These are phyloP conservation scores for Trametes cingulata DNA, from an alignment of 768 basidiomycete genomes.

Conservation along the genomic window DNA sequence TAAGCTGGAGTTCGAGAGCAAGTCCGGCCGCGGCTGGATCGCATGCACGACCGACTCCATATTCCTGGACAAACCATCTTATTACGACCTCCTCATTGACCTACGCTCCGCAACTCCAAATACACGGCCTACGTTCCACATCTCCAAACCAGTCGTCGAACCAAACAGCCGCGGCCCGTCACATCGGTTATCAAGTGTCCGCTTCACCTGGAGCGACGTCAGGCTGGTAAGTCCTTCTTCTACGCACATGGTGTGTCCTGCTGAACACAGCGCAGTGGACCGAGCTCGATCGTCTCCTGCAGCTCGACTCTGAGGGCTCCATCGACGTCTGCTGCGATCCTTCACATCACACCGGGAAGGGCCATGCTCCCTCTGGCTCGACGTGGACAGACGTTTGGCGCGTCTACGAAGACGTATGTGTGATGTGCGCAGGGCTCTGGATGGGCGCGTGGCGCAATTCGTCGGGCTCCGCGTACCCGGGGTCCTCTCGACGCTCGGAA, in stretches of 20 bases:
- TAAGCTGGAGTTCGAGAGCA: conserved; percentile 55
- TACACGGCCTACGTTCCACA: conserved; percentile 66
- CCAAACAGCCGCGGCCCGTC: conserved; percentile 42
- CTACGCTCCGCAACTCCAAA: conserved; percentile 65
- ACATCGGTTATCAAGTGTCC: conserved; percentile 59
- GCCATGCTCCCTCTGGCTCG: conserved; percentile 34
- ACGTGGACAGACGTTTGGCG: conserved; percentile 77
- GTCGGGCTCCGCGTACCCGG: conserved; percentile 49
- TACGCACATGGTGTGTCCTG: background rate
- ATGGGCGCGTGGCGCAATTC: conserved; percentile 64
- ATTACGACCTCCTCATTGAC: conserved; percentile 82
- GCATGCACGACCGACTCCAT: conserved; percentile 86
- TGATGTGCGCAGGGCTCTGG: conserved; percentile 84
- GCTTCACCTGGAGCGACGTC: conserved; percentile 85
- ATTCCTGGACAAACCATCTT: conserved; percentile 76
- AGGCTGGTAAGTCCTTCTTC: conserved; percentile 51
- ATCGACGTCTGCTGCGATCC: conserved; percentile 26
- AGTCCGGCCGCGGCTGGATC: conserved; percentile 73
- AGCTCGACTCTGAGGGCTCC: conserved; percentile 44
- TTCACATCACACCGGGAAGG: conserved; percentile 12
- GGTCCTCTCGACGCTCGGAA: conserved; percentile 43
- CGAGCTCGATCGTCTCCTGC: conserved; percentile 70
- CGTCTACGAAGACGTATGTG: conserved; percentile 82
- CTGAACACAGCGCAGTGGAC: conserved; percentile 56
- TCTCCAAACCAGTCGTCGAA: conserved; percentile 50